Base-by-base conservation (phyloP, 768 basidiomycete genomes). In the Cystobasidium onofrii region DNA sequence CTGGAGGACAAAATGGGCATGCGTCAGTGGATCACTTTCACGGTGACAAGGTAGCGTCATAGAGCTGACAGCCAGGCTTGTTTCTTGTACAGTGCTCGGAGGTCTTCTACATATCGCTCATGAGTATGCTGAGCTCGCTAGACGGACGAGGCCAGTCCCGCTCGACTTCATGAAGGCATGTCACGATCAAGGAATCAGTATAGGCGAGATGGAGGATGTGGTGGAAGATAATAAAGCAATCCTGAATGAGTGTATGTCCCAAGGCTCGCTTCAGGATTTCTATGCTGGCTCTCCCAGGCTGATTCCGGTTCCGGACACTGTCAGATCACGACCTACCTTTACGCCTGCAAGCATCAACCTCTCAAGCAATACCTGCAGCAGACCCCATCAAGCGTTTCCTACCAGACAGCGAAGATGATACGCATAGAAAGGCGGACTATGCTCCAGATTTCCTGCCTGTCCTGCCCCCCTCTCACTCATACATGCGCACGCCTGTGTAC, bases 401-500 rank as follows among this genome's bases (percentile, higher is more conserved):
- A 17, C 52, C 69, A 15, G 50, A 71, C 55, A 60, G 36, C 34
- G 69, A 55, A 55, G 69, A 60, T 9, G 69, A 71, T 23, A 55
- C 55, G 7, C 23, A 34, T 17, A 31, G 55, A 36, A 36, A 20
- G 18, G 50, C 69, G 29, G 18, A 25, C 10, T 71, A 71, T 36
- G 69, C 69, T 33, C 74, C 74, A 18, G 70, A 60, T 33, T 64
- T 62, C 44, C 52, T 75, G 33, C 74, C 74, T 23, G 34, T 39
- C 17, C 36, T 75, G 2, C 74, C 74, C 3, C 74, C 74, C 4
- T 36, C 66, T 36, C 74, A 75, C 36, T 75, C 74, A 20, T 75
- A 67, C 36, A 75, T 71, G 74, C 74, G 41, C 3, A 75, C 74
- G 12, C 71, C 74, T n/a, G 70, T 74, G 27, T 55, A 46, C 55